Percentiles rank a stretch among this genome's conserved stretches.
phyloP scores from a whole-genome alignment of 768 basidiomycete genomes.

The Tulasnella sp. region DNA sequence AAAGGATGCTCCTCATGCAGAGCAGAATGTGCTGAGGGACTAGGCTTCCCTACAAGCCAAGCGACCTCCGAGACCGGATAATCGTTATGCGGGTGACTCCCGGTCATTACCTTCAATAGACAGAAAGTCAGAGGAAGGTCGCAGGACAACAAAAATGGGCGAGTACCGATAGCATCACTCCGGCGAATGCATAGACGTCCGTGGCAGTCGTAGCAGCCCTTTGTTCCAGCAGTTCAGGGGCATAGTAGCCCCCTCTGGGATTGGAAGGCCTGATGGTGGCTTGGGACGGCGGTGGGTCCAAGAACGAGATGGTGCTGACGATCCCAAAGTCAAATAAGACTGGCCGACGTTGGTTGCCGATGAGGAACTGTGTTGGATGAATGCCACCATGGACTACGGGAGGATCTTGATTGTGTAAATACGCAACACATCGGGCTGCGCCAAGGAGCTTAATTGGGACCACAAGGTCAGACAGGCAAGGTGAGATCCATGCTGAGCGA shows the following conservation, averaged over 20 bases:
- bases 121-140: background rate
- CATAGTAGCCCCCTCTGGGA: background rate
- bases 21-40: background rate
- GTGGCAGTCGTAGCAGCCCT: background rate
- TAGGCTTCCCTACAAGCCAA: background rate
- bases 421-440: background rate
- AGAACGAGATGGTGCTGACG: background rate
- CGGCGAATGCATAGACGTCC: background rate
- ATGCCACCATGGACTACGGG: background rate
- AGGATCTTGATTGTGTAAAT: background rate
- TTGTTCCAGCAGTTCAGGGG: background rate
- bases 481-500: background rate
- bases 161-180: background rate
- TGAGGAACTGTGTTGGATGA: background rate
- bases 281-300: background rate
- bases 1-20: background rate
- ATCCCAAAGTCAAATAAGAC: background rate
- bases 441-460: background rate
- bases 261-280: background rate
- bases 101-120: background rate
- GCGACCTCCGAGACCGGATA: background rate
- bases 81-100: background rate
- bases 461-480: background rate
- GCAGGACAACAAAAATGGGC: background rate
- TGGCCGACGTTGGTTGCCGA: background rate